phyloP scores from a whole-genome alignment of 345 rosid species.

The Aquilaria sinensis region DNA sequence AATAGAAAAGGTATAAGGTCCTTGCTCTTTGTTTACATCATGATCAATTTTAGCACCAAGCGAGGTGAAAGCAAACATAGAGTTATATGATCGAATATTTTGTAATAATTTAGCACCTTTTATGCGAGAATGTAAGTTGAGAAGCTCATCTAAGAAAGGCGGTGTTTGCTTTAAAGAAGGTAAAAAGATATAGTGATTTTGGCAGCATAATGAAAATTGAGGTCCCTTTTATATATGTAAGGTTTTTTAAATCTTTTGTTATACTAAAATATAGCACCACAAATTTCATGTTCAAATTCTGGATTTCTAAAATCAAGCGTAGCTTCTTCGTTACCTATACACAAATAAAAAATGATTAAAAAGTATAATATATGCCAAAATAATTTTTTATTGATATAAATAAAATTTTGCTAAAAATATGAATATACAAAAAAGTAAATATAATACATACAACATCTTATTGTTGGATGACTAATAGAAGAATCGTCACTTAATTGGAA shows the following conservation, averaged over 20 bases:
- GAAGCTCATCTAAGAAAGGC: background rate
- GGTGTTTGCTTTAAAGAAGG: background rate
- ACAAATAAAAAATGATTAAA: too few species aligned
- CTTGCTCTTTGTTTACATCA: rapidly evolving
- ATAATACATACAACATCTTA: too few species aligned
- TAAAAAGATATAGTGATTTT: background rate
- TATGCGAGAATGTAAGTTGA: background rate
- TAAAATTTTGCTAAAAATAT: too few species aligned
- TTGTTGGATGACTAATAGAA: too few species aligned
- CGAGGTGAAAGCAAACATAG: background rate
- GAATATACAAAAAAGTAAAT: too few species aligned
- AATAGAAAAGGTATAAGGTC: background rate
- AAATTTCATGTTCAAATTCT: background rate
- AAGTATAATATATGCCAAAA: too few species aligned
- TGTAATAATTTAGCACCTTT: background rate
- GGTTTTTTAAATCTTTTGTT: background rate
- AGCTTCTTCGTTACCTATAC: too few species aligned
- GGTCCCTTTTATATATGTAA: background rate
- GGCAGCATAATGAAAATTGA: background rate
- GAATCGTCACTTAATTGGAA: too few species aligned
- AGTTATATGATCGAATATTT: background rate
- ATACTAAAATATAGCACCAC: background rate
- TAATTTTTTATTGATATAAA: too few species aligned
- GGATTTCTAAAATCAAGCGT: background rate
- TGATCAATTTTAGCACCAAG: background rate